These are phyloP conservation scores for maize (Zea mays) DNA, from an alignment of 176 grass and related monocot species.

Conservation along the genomic window DNA sequence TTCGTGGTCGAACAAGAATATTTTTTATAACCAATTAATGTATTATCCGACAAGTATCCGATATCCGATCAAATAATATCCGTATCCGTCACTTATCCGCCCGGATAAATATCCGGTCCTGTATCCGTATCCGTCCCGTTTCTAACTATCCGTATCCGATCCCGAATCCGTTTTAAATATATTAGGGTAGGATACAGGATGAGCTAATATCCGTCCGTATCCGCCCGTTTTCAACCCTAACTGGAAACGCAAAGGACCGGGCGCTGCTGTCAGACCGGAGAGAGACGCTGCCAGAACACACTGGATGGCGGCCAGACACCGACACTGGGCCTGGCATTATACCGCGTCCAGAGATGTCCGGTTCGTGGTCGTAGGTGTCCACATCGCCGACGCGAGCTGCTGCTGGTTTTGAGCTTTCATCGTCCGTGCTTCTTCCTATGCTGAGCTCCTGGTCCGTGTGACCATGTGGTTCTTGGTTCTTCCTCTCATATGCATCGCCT, in stretches of 20 bases:
- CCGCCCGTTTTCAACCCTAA: no score
- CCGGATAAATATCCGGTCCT: no score
- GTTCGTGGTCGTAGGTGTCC: slow-evolving; percentile 22
- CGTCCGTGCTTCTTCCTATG: not conserved
- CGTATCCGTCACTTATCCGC: no score
- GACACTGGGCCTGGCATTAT: slow-evolving; percentile 47
- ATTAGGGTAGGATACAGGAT: no score
- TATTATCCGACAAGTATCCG: no score
- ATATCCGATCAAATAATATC: no score
- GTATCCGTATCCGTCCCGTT: no score
- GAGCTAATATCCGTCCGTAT: no score
- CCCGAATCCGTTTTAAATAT: no score
- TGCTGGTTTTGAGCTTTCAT: slow-evolving; percentile 19
- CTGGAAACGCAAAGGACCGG: slow-evolving; percentile 86
- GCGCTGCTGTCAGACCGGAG: slow-evolving; percentile 84
- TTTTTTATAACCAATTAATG: no score
- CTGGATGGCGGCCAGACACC: slow-evolving; percentile 55
- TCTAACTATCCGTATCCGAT: no score
- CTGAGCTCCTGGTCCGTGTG: slow-evolving; percentile 1
- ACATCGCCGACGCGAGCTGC: not conserved
- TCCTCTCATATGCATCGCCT: not conserved
- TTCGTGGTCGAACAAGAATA: no score
- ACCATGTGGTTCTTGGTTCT: slow-evolving; percentile 15
- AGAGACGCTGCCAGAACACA: slow-evolving; percentile 67
- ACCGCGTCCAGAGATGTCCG: slow-evolving; percentile 33